These are phyloP conservation scores for Neofusicoccum laricinum DNA, from an alignment of 2,329 filamentous ascomycete genomes.

Conservation along the genomic window DNA sequence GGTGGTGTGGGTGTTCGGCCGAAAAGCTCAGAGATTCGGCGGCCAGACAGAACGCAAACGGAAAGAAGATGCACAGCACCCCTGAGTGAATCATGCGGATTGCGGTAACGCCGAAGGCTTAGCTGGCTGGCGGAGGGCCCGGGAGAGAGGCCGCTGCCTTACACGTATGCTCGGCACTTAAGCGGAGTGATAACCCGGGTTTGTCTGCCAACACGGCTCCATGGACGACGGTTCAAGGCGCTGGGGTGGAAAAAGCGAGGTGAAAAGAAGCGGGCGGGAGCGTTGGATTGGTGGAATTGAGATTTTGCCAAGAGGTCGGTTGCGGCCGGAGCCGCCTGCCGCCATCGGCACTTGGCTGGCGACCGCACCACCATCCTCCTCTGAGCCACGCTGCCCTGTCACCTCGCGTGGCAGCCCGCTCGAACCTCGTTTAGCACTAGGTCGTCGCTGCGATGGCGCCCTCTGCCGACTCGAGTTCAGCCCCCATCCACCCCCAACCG, in stretches of 20 bases:
- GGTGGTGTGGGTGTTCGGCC: too few species aligned
- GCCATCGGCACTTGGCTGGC: too few species aligned
- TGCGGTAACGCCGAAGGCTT: not conserved
- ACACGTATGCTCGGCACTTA: too few species aligned
- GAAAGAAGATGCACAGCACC: not conserved
- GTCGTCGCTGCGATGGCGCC: too few species aligned
- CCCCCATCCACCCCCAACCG: not conserved
- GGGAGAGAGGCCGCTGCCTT: not conserved
- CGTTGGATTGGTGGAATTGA: not conserved
- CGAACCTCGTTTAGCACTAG: not conserved
- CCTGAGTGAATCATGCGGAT: not conserved
- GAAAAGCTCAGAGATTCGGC: too few species aligned
- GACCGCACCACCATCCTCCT: not conserved
- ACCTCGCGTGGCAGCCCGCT: not conserved
- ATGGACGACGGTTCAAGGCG: too few species aligned
- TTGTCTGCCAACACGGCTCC: too few species aligned
- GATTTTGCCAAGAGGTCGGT: not conserved
- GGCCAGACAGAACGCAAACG: not conserved
- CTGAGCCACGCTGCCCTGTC: not conserved
- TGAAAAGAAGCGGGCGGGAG: not conserved
- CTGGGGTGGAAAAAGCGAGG: not conserved
- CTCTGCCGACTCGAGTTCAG: too few species aligned
- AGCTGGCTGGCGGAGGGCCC: not conserved
- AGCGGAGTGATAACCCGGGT: too few species aligned
- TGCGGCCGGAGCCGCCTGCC: not conserved